Base-by-base conservation (phyloP, 2,329 filamentous ascomycete genomes). In the Westerdykella ornata region DNA sequence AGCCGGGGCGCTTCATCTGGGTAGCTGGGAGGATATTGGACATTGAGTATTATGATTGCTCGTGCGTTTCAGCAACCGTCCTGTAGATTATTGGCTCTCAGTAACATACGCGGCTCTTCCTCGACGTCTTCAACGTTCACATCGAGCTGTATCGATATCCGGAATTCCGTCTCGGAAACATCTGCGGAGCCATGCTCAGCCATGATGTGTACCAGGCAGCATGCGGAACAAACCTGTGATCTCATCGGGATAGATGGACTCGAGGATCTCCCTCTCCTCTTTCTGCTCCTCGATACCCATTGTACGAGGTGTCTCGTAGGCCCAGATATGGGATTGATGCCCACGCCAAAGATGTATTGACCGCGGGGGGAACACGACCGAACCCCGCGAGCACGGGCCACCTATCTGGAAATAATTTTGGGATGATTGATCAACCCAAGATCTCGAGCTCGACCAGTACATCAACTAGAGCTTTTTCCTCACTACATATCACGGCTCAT, bases 221-320 rank as follows among this genome's bases (percentile, higher is more conserved):
- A 17, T n/a, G 9, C 12, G 22, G 22, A 9, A 11, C 66, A 36
- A 60, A 90, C 88, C 85, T 77, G 83, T 90, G 55, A 98, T 95
- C 71, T 98, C 92, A 46, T 98, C 90, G 1, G 92, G 88, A 56
- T 97, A 98, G 62, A 98, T 98, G 46, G 90, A 96, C 62, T 94
- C 88, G 63, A 98, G 87, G 56, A 98, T 90, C 68, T 98, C 92
- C 47, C 89, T 83, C 76, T 98, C 92, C 71, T 98, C 92, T 52
- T 82, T 72, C 68, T 98, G 92, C 46, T 98, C 92, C 74, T 97
- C 90, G 44, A 65, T 53, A 18, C 72, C 72, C 72, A 75, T 75
- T 41, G 38, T 44, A 36, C 15, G 18, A 11, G n/a, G 9, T 14
- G 30, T 15, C 30, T 7, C 30, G 4, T 14, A 13, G 16, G 6